Evolutionary conservation across 2,329 filamentous ascomycete species (phyloP).

Genomic region (Paradendryphiella salina): DNA sequence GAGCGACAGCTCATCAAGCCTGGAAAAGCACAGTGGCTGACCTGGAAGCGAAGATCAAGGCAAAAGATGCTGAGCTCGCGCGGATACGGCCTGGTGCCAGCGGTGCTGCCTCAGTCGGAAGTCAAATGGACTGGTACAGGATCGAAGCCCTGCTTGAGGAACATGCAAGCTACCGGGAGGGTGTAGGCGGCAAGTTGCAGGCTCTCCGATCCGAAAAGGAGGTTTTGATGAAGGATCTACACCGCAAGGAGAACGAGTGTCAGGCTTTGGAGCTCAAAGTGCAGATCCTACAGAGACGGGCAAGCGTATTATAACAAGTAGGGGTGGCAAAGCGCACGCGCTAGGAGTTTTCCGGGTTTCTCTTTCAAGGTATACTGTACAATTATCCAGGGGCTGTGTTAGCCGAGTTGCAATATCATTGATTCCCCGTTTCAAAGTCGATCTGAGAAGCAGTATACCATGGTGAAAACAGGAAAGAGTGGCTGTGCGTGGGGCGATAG

Average conservation of each 20-base stretch:
- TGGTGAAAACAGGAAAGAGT: not conserved
- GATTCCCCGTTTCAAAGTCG: not conserved
- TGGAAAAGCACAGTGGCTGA: slow-evolving; percentile 42
- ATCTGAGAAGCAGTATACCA: not conserved
- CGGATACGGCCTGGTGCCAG: slow-evolving; percentile 17
- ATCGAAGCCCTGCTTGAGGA: slow-evolving; percentile 49
- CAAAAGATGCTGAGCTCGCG: slow-evolving; percentile 38
- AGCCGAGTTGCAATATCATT: not conserved
- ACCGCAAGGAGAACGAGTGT: slow-evolving; percentile 48
- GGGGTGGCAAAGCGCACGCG: not conserved
- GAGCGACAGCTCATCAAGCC: slow-evolving; percentile 42
- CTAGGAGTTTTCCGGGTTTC: not conserved
- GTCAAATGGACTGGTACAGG: slow-evolving; percentile 36
- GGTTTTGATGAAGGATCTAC: slow-evolving; percentile 44
- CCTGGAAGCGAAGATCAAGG: slow-evolving; percentile 35
- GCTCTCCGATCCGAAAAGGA: slow-evolving; percentile 49
- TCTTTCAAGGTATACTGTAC: not conserved
- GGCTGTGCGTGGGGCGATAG: slow-evolving; percentile 1
- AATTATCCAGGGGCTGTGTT: not conserved
- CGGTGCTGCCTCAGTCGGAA: slow-evolving; percentile 4
- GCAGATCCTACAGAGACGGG: slow-evolving; percentile 38
- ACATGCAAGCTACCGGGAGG: slow-evolving; percentile 46
- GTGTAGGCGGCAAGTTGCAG: slow-evolving; percentile 44
- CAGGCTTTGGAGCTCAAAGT: slow-evolving; percentile 45
- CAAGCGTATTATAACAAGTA: slow-evolving; percentile 10